Evolutionary conservation across 352 stramenopile species (phyloP), one percentile per base, ranked within the genome.

Genomic region (Halophytophthora batemanensis): DNA sequence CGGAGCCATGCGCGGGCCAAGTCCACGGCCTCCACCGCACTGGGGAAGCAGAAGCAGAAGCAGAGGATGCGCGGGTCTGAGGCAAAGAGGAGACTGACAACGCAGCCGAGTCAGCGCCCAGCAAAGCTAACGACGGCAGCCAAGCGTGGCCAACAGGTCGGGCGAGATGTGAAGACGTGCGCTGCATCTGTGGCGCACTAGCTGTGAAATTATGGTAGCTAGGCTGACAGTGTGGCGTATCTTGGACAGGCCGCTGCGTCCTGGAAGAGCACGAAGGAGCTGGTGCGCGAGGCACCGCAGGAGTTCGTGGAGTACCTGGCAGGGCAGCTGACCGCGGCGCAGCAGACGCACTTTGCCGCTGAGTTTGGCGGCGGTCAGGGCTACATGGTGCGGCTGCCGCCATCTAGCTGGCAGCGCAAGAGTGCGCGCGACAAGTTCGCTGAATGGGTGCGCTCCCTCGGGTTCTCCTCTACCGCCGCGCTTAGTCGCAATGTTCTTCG

Each of bases 361-460:
- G 74, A 84, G 48, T 75, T 82, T 52, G 77, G 75, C 7, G 64
- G 66, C 22, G 76, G 71, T 7, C 79, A 84, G 48, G 82, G 77
- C 10, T 73, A 62, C 52, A 71, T 93, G 38, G 59, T 90, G 25
- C 64, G 75, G 48, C 46, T 76, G 15, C 75, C 78, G 0, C 6
- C 52, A 1, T 41, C 62, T 10, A 70, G 23, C 6, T 65, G 40
- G 47, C 68, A 66, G 38, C 76, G 7, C 3, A 61, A 61, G 35
- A 43, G 35, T 28, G 50, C 59, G 18, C 56, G 56, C 1, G 38
- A 53, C 8, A 53, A 71, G 14, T 60, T 81, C 31, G 41, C 52
- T 31, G 53, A 53, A 11, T 90, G 79, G 82, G 46, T 85, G 22
- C 52, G 55, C 39, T 49, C 57, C 15, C 50, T 93, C 7, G 79